phyloP scores from a whole-genome alignment of 805 yeast species.

The Komagataella phaffii region DNA sequence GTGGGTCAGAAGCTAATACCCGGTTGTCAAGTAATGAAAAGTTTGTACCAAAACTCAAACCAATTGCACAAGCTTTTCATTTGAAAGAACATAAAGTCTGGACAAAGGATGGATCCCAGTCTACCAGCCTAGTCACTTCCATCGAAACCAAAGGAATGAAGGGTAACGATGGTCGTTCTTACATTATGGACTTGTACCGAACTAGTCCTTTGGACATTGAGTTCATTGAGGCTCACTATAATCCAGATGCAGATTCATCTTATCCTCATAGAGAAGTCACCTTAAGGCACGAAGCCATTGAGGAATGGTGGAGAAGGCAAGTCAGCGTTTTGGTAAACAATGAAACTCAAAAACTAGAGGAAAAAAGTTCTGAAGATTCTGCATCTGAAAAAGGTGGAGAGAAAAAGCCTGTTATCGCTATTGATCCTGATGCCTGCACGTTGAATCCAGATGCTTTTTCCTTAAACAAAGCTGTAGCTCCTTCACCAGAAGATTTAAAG shows the following conservation, averaged over 20 bases:
- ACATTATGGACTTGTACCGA: constrained; percentile 73
- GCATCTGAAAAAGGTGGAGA: constrained; percentile 16
- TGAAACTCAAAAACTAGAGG: constrained; percentile 30
- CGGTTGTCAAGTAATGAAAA: constrained; percentile 33
- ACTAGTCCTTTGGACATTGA: constrained; percentile 75
- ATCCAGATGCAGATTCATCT: constrained; percentile 25
- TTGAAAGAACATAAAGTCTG: constrained; percentile 55
- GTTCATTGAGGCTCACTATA: constrained; percentile 49
- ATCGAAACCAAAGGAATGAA: constrained; percentile 73
- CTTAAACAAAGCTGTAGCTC: constrained; percentile 23
- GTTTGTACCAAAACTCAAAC: constrained; percentile 41
- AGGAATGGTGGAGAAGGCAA: constrained; percentile 75
- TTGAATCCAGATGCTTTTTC: constrained; percentile 74
- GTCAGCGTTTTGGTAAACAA: constrained; percentile 37
- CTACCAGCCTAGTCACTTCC: constrained; percentile 46
- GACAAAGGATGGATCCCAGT: constrained; percentile 26
- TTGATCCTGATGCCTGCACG: constrained; percentile 38
- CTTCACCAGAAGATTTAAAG: constrained; percentile 20
- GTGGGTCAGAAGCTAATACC: constrained; percentile 49
- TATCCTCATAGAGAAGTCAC: constrained; percentile 79
- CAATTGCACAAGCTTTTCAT: constrained; percentile 65
- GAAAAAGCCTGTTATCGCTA: constrained; percentile 32
- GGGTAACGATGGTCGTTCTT: constrained; percentile 78
- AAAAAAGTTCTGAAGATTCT: constrained; percentile 6
- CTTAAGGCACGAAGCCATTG: constrained; percentile 79